phyloP scores from a whole-genome alignment of 257 asterid genomes.

The Solanum microdontum region DNA sequence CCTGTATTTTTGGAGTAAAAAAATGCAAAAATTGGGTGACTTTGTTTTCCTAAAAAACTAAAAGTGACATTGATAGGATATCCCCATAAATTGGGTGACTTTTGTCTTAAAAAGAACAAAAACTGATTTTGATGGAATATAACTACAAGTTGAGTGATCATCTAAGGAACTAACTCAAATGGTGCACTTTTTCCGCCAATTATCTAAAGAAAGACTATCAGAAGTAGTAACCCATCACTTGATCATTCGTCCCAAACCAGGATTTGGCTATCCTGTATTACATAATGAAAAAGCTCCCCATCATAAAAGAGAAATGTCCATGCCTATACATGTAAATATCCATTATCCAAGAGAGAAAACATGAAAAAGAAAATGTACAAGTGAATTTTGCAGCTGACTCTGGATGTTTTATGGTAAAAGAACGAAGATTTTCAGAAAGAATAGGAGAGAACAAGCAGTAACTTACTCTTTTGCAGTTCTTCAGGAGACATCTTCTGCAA shows the following conservation, averaged over 20 bases:
- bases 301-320: background rate
- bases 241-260: background rate
- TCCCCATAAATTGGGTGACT: background rate
- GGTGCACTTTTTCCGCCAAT: background rate
- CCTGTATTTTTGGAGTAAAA: background rate
- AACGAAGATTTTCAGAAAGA: background rate
- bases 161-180: background rate
- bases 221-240: background rate
- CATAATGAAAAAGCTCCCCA: background rate
- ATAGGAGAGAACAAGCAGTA: background rate
- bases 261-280: background rate
- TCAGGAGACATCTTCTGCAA: slow-evolving; percentile 69
- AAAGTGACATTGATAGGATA: background rate
- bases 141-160: background rate
- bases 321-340: background rate
- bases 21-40: background rate
- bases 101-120: background rate
- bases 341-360: background rate
- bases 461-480: slow-evolving; percentile 69
- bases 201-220: background rate
- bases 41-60: background rate
- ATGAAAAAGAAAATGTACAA: background rate
- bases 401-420: background rate
- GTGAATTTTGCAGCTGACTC: background rate
- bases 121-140: background rate